These are phyloP conservation scores for Didymella segeticola DNA, from an alignment of 2,329 filamentous ascomycete species.

Conservation along the genomic window DNA sequence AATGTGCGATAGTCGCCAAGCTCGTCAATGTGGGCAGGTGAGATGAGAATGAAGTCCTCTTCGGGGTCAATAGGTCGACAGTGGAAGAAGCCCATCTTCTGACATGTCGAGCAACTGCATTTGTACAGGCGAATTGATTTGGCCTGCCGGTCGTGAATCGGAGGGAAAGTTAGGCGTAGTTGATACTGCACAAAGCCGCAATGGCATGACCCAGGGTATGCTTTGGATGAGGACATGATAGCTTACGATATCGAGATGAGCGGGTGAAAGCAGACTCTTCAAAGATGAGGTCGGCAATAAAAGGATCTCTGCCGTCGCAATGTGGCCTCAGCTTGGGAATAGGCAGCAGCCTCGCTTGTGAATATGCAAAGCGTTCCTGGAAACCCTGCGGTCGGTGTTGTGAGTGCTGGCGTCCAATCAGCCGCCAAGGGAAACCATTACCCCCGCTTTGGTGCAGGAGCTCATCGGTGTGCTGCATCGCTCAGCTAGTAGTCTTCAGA, in stretches of 20 bases:
- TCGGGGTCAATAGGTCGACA: slow-evolving; percentile 47
- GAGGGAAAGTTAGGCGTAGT: slow-evolving; percentile 54
- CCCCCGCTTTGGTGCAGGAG: neutral
- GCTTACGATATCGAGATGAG: neutral
- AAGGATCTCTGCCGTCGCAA: neutral
- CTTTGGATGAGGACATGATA: slow-evolving; percentile 30
- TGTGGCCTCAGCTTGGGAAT: neutral
- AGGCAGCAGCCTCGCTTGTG: slow-evolving; percentile 12
- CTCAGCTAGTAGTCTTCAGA: neutral
- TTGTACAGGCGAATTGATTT: slow-evolving; percentile 44
- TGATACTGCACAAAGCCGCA: slow-evolving; percentile 56
- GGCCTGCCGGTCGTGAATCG: slow-evolving; percentile 15
- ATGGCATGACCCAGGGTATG: slow-evolving; percentile 55
- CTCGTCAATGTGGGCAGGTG: slow-evolving; percentile 45
- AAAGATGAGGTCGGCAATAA: neutral
- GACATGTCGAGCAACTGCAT: slow-evolving; percentile 60
- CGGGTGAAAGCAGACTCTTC: neutral
- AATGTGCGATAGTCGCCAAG: slow-evolving; percentile 53
- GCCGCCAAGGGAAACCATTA: neutral
- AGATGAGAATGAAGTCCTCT: slow-evolving; percentile 57
- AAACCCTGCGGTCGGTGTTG: neutral
- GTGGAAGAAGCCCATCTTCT: slow-evolving; percentile 58
- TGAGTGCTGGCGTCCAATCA: neutral
- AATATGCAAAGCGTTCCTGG: neutral
- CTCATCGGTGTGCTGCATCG: too few species aligned